phyloP scores from a whole-genome alignment of 208 protist species.

The Balamuthia mandrillaris region DNA sequence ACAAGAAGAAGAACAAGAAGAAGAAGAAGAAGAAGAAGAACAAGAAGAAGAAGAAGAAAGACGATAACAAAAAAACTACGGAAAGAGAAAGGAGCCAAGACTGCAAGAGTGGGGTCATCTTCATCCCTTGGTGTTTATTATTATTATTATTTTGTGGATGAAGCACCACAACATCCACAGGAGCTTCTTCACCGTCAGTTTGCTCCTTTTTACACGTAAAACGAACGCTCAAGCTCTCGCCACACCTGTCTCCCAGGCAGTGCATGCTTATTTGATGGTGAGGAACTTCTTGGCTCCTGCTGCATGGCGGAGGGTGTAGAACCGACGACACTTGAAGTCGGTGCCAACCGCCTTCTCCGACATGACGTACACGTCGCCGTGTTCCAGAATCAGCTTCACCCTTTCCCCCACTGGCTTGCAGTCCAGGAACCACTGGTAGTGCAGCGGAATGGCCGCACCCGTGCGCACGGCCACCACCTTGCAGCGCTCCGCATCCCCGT shows the following conservation, averaged over 20 bases:
- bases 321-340: conserved; percentile 51
- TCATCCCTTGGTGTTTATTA: not conserved
- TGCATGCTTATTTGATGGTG: not conserved
- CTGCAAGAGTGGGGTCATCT: not conserved
- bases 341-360: conserved; percentile 50
- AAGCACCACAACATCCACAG: not conserved
- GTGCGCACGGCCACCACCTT: conserved; percentile 49
- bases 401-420: conserved; percentile 26
- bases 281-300: conserved; percentile 34
- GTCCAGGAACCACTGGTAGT: conserved; percentile 53
- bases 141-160: not conserved
- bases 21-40: not conserved
- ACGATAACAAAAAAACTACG: not conserved
- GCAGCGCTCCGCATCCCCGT: conserved; percentile 56
- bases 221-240: too few species aligned
- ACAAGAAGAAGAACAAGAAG: not conserved
- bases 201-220: too few species aligned
- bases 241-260: too few species aligned
- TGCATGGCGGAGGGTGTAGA: conserved; percentile 46
- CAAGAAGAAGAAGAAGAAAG: not conserved
- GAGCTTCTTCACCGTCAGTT: too few species aligned
- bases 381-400: conserved; percentile 23
- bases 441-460: conserved; percentile 36
- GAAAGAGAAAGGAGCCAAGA: not conserved
- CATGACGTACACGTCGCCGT: conserved; percentile 63